Percentiles rank a stretch among this genome's conserved stretches.
Evolutionary conservation across 352 stramenopile species (phyloP).

Genomic region (Elongisporangium prolatum): DNA sequence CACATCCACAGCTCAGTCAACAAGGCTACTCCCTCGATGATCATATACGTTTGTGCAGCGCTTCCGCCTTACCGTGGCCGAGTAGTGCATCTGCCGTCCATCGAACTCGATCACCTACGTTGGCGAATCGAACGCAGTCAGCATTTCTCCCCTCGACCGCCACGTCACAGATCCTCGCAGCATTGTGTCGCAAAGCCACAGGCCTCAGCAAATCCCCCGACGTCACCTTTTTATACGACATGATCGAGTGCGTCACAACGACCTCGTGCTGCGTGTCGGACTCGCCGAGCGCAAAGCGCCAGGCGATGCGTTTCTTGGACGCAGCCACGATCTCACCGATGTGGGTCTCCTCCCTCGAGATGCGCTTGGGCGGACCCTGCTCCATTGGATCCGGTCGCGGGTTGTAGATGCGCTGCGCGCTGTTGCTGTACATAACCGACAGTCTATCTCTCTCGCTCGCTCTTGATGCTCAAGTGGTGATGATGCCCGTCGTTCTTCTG

Average conservation of each 20-base stretch:
- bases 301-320: slow-evolving; percentile 81
- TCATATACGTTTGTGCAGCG: slow-evolving; percentile 1
- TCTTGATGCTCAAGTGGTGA: background rate
- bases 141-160: slow-evolving; percentile 2
- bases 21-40: slow-evolving; percentile 11
- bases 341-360: slow-evolving; percentile 68
- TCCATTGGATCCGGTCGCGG: slow-evolving; percentile 62
- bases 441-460: slow-evolving; percentile 1
- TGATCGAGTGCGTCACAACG: slow-evolving; percentile 74
- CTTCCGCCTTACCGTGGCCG: slow-evolving; percentile 42
- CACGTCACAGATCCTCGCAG: background rate
- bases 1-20: slow-evolving; percentile 2
- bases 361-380: slow-evolving; percentile 60
- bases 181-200: slow-evolving; percentile 1
- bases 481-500: background rate
- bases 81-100: slow-evolving; percentile 79
- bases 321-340: slow-evolving; percentile 76
- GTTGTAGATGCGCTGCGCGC: slow-evolving; percentile 64
- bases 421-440: slow-evolving; percentile 48
- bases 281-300: slow-evolving; percentile 79
- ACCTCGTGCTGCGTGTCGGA: slow-evolving; percentile 69
- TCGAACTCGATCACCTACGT: slow-evolving; percentile 70
- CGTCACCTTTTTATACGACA: slow-evolving; percentile 81
- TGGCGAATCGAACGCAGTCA: slow-evolving; percentile 1
- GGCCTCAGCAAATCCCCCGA: background rate